phyloP scores from a whole-genome alignment of 352 stramenopile species.

The Globisporangium sylvaticum region DNA sequence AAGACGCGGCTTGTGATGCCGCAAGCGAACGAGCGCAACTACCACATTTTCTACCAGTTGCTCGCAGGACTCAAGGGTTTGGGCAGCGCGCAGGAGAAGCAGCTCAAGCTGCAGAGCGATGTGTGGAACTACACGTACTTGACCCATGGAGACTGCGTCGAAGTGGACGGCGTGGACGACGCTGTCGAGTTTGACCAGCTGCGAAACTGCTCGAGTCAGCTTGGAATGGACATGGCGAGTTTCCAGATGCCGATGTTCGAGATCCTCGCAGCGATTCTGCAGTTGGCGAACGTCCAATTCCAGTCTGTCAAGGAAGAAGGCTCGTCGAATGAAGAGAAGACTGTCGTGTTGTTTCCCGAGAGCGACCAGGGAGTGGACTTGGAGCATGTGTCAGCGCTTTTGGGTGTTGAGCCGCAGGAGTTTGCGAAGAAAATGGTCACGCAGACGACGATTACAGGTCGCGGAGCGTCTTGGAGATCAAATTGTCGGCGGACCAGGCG shows the following conservation, averaged over 20 bases:
- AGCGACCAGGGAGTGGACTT: slow-evolving; percentile 46
- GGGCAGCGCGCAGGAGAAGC: slow-evolving; percentile 15
- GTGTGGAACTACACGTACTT: slow-evolving; percentile 77
- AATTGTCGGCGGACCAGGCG: slow-evolving; percentile 64
- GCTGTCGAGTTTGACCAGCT: slow-evolving; percentile 68
- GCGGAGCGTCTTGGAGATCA: slow-evolving; percentile 75
- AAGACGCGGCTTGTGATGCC: slow-evolving; percentile 74
- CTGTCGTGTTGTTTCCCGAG: slow-evolving; percentile 49
- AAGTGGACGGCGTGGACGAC: slow-evolving; percentile 73
- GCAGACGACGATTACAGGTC: slow-evolving; percentile 74
- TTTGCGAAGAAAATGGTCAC: slow-evolving; percentile 82
- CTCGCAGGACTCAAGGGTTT: slow-evolving; percentile 44
- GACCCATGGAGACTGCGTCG: slow-evolving; percentile 68
- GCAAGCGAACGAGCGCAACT: slow-evolving; percentile 73
- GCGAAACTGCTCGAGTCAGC: slow-evolving; percentile 52
- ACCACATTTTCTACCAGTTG: slow-evolving; percentile 83
- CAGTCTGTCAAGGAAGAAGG: slow-evolving; percentile 20
- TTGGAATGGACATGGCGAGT: slow-evolving; percentile 55
- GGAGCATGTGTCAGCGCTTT: slow-evolving; percentile 48
- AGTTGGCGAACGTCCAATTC: slow-evolving; percentile 71
- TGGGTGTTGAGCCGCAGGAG: slow-evolving; percentile 50
- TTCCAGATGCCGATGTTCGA: slow-evolving; percentile 77
- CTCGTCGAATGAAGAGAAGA: slow-evolving; percentile 26
- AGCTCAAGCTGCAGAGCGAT: slow-evolving; percentile 31
- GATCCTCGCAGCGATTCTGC: slow-evolving; percentile 61